These are phyloP conservation scores for Cryptosporidium bovis DNA, from an alignment of 169 alveolate species.

Conservation along the genomic window DNA sequence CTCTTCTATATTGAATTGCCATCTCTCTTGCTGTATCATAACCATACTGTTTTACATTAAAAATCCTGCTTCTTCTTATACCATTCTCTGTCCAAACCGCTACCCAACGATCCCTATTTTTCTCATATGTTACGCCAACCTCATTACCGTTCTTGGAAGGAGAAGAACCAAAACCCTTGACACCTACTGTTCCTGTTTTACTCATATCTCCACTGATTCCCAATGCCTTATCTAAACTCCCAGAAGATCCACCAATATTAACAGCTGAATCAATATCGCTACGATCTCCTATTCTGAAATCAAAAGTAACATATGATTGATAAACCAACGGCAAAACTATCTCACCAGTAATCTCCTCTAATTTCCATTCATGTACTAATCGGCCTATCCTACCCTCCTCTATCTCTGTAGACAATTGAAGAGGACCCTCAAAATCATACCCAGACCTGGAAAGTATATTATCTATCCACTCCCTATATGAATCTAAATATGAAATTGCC, in stretches of 20 bases:
- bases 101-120: slow-evolving; percentile 74
- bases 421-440: slow-evolving; percentile 15
- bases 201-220: background rate
- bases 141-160: slow-evolving; percentile 52
- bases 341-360: slow-evolving; percentile 9
- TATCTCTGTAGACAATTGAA: slow-evolving; percentile 5
- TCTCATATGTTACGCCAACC: slow-evolving; percentile 70
- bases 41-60: slow-evolving; percentile 72
- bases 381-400: slow-evolving; percentile 16
- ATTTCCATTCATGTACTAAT: slow-evolving; percentile 47
- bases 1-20: slow-evolving; percentile 71
- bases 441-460: slow-evolving; percentile 7
- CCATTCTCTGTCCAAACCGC: slow-evolving; percentile 76
- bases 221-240: background rate
- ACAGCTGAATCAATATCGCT: background rate
- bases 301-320: slow-evolving; percentile 52
- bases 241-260: background rate
- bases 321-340: slow-evolving; percentile 56
- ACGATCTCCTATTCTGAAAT: background rate
- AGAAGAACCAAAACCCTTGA: background rate
- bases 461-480: slow-evolving; percentile 73
- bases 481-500: slow-evolving; percentile 64
- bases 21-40: slow-evolving; percentile 72
- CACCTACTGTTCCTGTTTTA: background rate
- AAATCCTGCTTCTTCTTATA: slow-evolving; percentile 69